Base-by-base conservation (phyloP, 371 early-diverging fungal species). In the Rhizomucor pusillus region DNA sequence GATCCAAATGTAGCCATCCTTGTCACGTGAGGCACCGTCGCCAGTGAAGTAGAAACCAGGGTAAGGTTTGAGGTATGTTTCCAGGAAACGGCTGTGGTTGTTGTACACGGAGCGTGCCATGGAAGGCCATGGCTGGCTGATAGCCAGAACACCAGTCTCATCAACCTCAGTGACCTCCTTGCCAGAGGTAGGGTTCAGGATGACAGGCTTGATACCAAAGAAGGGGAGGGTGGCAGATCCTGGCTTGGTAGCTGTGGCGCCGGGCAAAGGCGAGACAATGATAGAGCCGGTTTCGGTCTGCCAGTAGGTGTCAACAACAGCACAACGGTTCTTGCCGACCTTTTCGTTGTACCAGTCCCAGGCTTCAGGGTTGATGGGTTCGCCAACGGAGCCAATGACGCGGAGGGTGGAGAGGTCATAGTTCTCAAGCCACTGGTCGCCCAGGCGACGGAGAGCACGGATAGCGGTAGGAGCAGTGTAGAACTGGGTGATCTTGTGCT, bases 401-500 rank as follows among this genome's bases (percentile, higher is more conserved):
- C 97, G 82, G 35, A 99, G 79, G 1, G 89, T 78, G 18, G 85
- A 82, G 47, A 97, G 75, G 47, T 90, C 85, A 62, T 87, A 85
- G 16, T 80, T 78, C 51, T 87, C 79, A 34, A 94, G 84, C 80
- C 83, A 82, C 36, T 87, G 75, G 62, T 97, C 91, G 35, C 97
- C 95, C 18, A 90, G 66, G 20, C 92, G 85, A 51, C 92, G 86
- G 41, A 99, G 79, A 0, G 96, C 93, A 50, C 99, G 90, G 58
- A 99, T 93, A 39, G 97, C 96, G 9, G 99, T 99, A 22, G 99
- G 99, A 0, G 99, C 98, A 14, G 99, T 99, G 75, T 99, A 99
- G 63, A 99, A 91, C 66, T 98, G 98, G 10, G 98, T 98, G 62
- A 99, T 79, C 66, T 84, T 90, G 82, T 93, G 93, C 50, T 90